Conservation (phyloP, 2,329 filamentous ascomycete species). For the Bipolaris oryzae region DNA sequence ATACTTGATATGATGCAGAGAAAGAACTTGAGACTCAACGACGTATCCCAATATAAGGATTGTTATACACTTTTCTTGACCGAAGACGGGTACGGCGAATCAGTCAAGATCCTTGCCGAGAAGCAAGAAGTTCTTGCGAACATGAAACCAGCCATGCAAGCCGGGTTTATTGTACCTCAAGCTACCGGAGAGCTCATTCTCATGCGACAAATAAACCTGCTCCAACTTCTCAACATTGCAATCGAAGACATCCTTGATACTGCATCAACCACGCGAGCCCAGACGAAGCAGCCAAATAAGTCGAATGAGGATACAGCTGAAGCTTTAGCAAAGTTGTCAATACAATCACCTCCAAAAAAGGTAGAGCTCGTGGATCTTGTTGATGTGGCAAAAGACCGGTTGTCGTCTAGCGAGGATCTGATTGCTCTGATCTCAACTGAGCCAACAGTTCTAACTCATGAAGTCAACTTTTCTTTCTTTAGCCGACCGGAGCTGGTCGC, state of each 20-base stretch:
- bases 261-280: slow-evolving; percentile 42
- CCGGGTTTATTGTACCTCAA: slow-evolving; percentile 29
- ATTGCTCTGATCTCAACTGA: slow-evolving; percentile 39
- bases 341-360: slow-evolving; percentile 21
- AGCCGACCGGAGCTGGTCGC: slow-evolving; percentile 52
- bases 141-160: slow-evolving; percentile 24
- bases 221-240: slow-evolving; percentile 52
- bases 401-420: slow-evolving; percentile 40
- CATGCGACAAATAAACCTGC: slow-evolving; percentile 46
- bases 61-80: slow-evolving; percentile 50
- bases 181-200: slow-evolving; percentile 46
- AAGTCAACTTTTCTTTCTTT: slow-evolving; percentile 49
- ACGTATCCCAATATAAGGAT: slow-evolving; percentile 32
- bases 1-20: slow-evolving; percentile 47
- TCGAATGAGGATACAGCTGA: slow-evolving; percentile 32
- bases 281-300: slow-evolving; percentile 36
- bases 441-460: slow-evolving; percentile 16
- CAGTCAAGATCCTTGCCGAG: slow-evolving; percentile 29
- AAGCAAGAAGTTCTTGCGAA: slow-evolving; percentile 25
- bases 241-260: slow-evolving; percentile 53
- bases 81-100: slow-evolving; percentile 48
- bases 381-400: not conserved
- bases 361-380: slow-evolving; percentile 31
- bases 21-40: slow-evolving; percentile 40
- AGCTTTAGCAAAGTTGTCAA: slow-evolving; percentile 45